These are phyloP conservation scores for Rhodamnia rubescens DNA, from an alignment of 345 rosid species.

Conservation along the genomic window DNA sequence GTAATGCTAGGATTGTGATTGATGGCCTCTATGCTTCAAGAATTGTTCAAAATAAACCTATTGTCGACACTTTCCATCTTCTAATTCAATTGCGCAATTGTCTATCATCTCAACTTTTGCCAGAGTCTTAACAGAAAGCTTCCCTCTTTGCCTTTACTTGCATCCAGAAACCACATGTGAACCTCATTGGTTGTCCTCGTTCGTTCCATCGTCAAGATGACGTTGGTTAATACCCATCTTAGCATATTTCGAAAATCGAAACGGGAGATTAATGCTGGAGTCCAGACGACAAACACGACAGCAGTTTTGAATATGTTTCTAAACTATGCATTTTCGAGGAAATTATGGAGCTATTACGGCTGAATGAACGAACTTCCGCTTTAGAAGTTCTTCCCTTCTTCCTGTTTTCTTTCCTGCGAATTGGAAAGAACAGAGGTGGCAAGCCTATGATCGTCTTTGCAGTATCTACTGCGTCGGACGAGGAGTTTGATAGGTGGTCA, in stretches of 20 bases:
- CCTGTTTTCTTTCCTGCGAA: neutral
- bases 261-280: neutral
- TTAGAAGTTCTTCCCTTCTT: neutral
- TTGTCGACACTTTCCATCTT: neutral
- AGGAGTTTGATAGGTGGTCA: neutral
- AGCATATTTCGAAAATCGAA: neutral
- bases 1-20: neutral
- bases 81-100: neutral
- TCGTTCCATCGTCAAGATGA: neutral
- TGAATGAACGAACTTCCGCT: neutral
- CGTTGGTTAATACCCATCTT: neutral
- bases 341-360: neutral
- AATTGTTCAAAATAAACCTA: neutral
- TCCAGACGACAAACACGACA: neutral
- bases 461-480: neutral
- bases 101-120: neutral
- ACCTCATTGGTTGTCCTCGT: neutral
- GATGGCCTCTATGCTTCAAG: neutral
- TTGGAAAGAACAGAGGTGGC: neutral
- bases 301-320: neutral
- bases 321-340: neutral
- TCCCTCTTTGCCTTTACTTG: neutral
- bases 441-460: neutral
- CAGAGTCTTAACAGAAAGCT: neutral
- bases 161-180: neutral